These are phyloP conservation scores for Globisporangium yorkense DNA, from an alignment of 352 stramenopile genomes.

Conservation along the genomic window DNA sequence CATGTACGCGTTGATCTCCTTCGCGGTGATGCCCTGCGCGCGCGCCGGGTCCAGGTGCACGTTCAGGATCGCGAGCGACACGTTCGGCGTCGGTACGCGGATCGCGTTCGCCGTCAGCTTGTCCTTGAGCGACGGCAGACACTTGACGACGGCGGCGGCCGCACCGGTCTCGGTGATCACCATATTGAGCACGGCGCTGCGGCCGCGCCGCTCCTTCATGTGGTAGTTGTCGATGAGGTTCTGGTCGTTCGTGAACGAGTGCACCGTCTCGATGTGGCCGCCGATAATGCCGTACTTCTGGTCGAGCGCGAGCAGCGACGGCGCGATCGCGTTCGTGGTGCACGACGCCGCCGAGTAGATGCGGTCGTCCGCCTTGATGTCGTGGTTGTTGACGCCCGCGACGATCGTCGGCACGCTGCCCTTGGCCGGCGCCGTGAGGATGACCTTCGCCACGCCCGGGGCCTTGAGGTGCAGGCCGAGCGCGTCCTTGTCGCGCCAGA, in stretches of 20 bases:
- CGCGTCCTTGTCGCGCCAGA: conserved; percentile 64
- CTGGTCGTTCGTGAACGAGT: conserved; percentile 90
- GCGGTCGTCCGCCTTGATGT: conserved; percentile 42
- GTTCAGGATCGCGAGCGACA: conserved; percentile 97
- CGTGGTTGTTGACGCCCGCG: conserved; percentile 71
- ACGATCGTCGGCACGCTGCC: conserved; percentile 73
- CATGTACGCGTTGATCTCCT: conserved; percentile 76
- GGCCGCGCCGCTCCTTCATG: conserved; percentile 81
- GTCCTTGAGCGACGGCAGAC: conserved; percentile 91
- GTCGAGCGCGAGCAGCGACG: conserved; percentile 65
- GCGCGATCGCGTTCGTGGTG: conserved; percentile 84
- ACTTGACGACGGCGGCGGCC: conserved; percentile 79
- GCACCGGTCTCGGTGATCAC: conserved; percentile 86
- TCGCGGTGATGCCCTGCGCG: conserved; percentile 46
- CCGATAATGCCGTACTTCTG: conserved; percentile 79
- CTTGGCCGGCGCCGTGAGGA: conserved; percentile 75
- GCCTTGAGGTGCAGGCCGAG: conserved; percentile 73
- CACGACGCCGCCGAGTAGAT: conserved; percentile 82
- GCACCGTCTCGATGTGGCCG: conserved; percentile 85
- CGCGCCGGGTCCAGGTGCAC: conserved; percentile 85
- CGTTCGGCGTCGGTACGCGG: conserved; percentile 97
- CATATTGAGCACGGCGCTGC: conserved; percentile 87
- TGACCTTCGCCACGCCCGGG: conserved; percentile 72
- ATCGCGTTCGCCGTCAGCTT: conserved; percentile 99
- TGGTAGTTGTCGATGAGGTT: conserved; percentile 89